Conservation (phyloP, 2,329 filamentous ascomycete species). For the Phialocephala subalpina region DNA sequence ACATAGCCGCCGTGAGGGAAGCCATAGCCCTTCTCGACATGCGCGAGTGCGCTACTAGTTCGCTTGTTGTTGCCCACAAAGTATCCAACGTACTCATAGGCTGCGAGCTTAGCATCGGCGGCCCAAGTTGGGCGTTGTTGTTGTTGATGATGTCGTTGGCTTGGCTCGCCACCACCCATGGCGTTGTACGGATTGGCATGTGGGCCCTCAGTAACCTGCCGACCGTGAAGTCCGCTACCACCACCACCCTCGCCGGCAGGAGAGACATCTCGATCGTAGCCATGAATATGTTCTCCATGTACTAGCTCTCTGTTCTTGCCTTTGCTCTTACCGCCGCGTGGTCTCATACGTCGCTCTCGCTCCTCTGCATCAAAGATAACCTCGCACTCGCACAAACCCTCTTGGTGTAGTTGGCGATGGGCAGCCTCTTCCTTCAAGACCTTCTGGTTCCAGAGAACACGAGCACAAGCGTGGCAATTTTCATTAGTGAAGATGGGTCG, state of each 20-base stretch:
- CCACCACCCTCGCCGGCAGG: constrained; percentile 6
- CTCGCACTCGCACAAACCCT: constrained; percentile 38
- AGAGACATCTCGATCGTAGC: background rate
- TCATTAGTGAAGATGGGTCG: constrained; percentile 34
- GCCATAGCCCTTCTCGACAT: constrained; percentile 23
- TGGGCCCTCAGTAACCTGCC: background rate
- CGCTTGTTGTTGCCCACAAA: background rate
- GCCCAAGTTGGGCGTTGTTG: constrained; percentile 5
- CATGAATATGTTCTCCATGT: background rate
- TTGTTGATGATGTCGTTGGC: background rate
- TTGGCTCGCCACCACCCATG: background rate
- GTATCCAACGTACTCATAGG: constrained; percentile 30
- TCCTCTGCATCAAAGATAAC: constrained; percentile 37
- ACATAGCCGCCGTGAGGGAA: constrained; percentile 24
- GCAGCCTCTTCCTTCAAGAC: constrained; percentile 37
- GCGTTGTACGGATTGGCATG: background rate
- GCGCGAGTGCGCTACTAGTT: constrained; percentile 12
- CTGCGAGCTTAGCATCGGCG: constrained; percentile 13
- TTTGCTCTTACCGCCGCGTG: constrained; percentile 22
- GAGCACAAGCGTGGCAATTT: constrained; percentile 40
- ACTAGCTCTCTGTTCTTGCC: constrained; percentile 5
- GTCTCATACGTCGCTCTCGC: constrained; percentile 28
- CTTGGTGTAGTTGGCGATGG: constrained; percentile 35
- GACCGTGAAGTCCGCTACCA: background rate
- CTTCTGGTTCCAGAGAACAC: constrained; percentile 42